Evolutionary conservation across 2,329 filamentous ascomycete genomes (phyloP).

Genomic region (Paecilomyces niveus): DNA sequence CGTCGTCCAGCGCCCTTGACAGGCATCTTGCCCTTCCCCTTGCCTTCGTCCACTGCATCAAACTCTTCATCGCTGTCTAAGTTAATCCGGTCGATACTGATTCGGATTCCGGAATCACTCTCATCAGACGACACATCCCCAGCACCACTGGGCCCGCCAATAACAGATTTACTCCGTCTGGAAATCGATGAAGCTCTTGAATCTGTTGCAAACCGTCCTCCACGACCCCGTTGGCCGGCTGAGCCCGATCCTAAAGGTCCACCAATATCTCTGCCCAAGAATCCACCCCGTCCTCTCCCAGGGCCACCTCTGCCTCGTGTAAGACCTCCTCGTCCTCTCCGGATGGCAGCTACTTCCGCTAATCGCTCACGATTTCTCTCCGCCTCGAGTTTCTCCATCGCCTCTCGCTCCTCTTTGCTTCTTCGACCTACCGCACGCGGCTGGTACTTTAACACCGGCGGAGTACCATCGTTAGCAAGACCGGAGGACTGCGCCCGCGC

Average conservation of each 20-base stretch:
- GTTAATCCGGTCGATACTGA: conserved; percentile 53
- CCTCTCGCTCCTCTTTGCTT: conserved; percentile 40
- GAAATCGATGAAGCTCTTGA: conserved; percentile 21
- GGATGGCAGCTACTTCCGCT: conserved; percentile 33
- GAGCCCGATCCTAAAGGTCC: conserved; percentile 21
- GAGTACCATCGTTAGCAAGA: conserved; percentile 19
- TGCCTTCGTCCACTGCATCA: conserved; percentile 17
- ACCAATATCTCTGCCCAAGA: conserved; percentile 16
- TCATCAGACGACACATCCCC: conserved; percentile 39
- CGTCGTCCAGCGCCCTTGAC: conserved; percentile 16
- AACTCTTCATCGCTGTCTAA: conserved; percentile 48
- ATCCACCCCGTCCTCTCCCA: conserved; percentile 23
- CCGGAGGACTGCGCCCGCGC: conserved; percentile 15
- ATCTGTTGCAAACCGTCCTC: conserved; percentile 15
- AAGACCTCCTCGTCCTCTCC: conserved; percentile 22
- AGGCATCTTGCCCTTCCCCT: conserved; percentile 27
- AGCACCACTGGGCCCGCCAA: conserved; percentile 15
- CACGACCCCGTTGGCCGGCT: conserved; percentile 16
- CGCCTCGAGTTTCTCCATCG: conserved; percentile 34
- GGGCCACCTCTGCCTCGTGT: conserved; percentile 23
- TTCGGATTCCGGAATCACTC: conserved; percentile 36
- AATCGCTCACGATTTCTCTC: conserved; percentile 32
- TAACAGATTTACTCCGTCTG: conserved; percentile 20
- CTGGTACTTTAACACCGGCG: conserved; percentile 35
- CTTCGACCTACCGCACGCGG: conserved; percentile 35